Evolutionary conservation across 1,284 basidiomycete genomes (phyloP).

Genomic region (Naganishia albida): DNA sequence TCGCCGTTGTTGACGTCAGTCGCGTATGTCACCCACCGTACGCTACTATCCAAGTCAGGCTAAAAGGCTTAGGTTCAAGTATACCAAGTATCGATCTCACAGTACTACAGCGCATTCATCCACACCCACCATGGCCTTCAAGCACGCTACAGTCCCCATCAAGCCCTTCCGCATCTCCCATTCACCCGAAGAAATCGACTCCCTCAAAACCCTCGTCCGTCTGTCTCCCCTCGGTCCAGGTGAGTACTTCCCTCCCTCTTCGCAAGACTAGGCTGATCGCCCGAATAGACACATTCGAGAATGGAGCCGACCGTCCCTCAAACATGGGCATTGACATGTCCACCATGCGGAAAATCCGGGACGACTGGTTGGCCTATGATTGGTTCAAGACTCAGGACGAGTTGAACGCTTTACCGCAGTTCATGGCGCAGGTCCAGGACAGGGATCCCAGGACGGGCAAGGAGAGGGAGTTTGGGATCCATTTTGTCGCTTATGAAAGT

Average conservation of each 20-base stretch:
- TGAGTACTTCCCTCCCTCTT: too few species aligned
- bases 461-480: conserved; percentile 35
- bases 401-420: conserved; percentile 26
- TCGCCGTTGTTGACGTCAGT: conserved; percentile 9
- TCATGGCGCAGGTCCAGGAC: conserved; percentile 16
- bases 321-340: conserved; percentile 36
- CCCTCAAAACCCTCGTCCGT: conserved; percentile 16
- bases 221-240: conserved; percentile 23
- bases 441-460: conserved; percentile 3
- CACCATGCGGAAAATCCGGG: conserved; percentile 22
- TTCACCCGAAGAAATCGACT: not conserved
- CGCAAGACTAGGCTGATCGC: too few species aligned
- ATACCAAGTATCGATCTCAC: too few species aligned
- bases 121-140: conserved; percentile 22
- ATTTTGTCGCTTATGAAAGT: conserved; percentile 47
- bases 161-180: conserved; percentile 31
- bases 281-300: conserved; percentile 20
- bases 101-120: not conserved
- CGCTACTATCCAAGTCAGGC: too few species aligned
- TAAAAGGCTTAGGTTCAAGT: too few species aligned
- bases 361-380: conserved; percentile 34
- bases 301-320: not conserved
- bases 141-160: conserved; percentile 23
- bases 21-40: conserved; percentile 11
- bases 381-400: conserved; percentile 29